phyloP scores from a whole-genome alignment of 441 rosid genomes.

The Aleurites moluccanus region DNA sequence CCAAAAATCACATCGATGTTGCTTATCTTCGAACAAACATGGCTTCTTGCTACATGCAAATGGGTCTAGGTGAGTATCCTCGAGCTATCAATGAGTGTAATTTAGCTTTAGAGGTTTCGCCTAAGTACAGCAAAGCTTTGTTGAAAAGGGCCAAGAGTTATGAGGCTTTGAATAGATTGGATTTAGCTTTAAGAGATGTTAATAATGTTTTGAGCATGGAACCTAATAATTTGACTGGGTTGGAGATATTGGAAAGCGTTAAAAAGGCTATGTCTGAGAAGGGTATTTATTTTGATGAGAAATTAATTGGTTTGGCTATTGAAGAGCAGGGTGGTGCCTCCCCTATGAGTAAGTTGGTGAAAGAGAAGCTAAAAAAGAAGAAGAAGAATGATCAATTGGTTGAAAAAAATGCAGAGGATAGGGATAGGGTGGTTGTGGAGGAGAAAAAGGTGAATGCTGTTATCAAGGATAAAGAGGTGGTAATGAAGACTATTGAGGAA shows the following conservation, averaged over 20 bases:
- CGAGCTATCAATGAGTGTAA: conserved; percentile 83
- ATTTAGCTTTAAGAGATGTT: conserved; percentile 85
- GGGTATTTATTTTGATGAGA: conserved; percentile 69
- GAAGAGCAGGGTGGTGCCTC: conserved; percentile 33
- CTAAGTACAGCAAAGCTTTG: conserved; percentile 80
- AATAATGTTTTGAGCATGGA: conserved; percentile 71
- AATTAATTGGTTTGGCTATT: conserved; percentile 51
- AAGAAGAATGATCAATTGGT: conserved; percentile 35
- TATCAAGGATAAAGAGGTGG: conserved; percentile 64
- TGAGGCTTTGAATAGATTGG: conserved; percentile 76
- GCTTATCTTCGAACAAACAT: conserved; percentile 74
- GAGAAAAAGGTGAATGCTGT: conserved; percentile 33
- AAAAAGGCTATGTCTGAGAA: conserved; percentile 60
- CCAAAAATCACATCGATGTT: conserved; percentile 65
- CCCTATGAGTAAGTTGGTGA: conserved; percentile 21
- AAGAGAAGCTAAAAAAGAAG: conserved; percentile 34
- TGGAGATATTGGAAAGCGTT: conserved; percentile 68
- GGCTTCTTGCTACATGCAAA: conserved; percentile 96
- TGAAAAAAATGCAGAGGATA: conserved; percentile 47
- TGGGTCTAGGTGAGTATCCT: conserved; percentile 88
- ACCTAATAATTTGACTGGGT: conserved; percentile 65
- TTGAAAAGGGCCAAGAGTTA: conserved; percentile 87
- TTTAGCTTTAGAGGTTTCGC: conserved; percentile 73
- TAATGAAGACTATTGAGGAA: conserved; percentile 39
- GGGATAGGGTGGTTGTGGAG: conserved; percentile 46